These are phyloP conservation scores for Diutina ranongensis DNA, from an alignment of 1,139 yeast genomes.

Conservation along the genomic window DNA sequence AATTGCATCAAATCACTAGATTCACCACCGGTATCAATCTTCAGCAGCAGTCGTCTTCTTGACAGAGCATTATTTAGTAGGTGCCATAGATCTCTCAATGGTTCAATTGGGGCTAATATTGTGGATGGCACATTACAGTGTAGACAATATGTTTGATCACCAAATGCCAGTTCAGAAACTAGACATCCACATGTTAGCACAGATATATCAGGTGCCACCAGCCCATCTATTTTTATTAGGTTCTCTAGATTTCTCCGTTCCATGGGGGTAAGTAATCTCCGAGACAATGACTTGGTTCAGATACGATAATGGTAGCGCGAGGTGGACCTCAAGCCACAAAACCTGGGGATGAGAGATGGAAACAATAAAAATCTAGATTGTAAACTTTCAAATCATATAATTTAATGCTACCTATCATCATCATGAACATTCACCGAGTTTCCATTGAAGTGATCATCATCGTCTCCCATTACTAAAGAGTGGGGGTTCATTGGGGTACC, in stretches of 20 bases:
- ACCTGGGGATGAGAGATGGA: no score
- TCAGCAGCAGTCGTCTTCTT: constrained; percentile 7
- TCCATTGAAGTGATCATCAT: neutral
- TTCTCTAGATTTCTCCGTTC: neutral
- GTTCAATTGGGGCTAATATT: constrained; percentile 35
- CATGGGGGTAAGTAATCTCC: neutral
- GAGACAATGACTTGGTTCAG: neutral
- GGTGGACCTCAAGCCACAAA: neutral
- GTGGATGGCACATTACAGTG: constrained; percentile 26
- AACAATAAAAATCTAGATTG: no score
- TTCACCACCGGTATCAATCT: constrained; percentile 11
- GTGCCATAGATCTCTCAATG: constrained; percentile 39
- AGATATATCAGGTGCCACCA: constrained; percentile 30
- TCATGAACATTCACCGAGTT: constrained; percentile 1
- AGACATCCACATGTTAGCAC: constrained; percentile 65
- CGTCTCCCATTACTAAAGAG: neutral
- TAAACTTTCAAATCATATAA: no score
- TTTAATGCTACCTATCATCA: neutral
- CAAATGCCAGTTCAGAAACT: constrained; percentile 38
- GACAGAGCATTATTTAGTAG: constrained; percentile 14
- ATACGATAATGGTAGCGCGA: neutral
- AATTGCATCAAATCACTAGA: constrained; percentile 26
- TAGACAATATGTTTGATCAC: constrained; percentile 29
- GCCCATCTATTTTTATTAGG: neutral
- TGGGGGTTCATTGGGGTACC: neutral